Evolutionary conservation across 768 basidiomycete genomes (phyloP), one percentile per base, ranked within the genome.

Genomic region (Tylopilus sp.): DNA sequence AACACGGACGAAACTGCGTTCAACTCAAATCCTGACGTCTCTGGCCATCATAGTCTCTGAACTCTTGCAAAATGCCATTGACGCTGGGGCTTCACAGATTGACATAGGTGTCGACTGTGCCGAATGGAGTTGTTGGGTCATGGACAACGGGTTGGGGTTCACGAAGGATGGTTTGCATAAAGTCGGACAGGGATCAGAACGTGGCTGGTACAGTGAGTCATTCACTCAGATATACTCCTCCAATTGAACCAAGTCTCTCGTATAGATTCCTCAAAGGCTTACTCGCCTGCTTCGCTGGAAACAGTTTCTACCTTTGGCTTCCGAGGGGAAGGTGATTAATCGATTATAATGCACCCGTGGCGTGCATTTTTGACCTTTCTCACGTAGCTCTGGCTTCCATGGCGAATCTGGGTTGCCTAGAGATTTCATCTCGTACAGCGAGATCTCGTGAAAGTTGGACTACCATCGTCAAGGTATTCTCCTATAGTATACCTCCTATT

Each of bases 21-120:
- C 93, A 2, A 82, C 89, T 0, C 83, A 91, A 62, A 85, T 95
- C 57, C 71, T 98, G 54, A 92, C 92, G 0, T 88, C 92, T 6
- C 65, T 97, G 25, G 77, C 87, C 9, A 84, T 88, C 64, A 76
- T 95, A 52, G 74, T 95, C 21, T 85, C 85, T 2, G 93, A 98
- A 69, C 81, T 98, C 31, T 68, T 94, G 12, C 94, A 95, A 67
- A 98, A 98, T 67, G 79, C 91, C 3, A 76, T 98, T 10, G 96
- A 98, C 61, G 91, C 95, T 3, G 76, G 76, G 26, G 83, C 93
- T 0, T 74, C 69, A 16, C 76, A 78, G 21, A 76, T 98, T 46
- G 84, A 88, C 37, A 73, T 93, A 43, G 84, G 86, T 4, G 65
- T 97, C 2, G 81, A 93, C 63, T 82, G 83, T 45, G 80, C 79